phyloP scores from a whole-genome alignment of 192 early-diverging fungal genomes.

The Gaertneriomyces semiglobifer region DNA sequence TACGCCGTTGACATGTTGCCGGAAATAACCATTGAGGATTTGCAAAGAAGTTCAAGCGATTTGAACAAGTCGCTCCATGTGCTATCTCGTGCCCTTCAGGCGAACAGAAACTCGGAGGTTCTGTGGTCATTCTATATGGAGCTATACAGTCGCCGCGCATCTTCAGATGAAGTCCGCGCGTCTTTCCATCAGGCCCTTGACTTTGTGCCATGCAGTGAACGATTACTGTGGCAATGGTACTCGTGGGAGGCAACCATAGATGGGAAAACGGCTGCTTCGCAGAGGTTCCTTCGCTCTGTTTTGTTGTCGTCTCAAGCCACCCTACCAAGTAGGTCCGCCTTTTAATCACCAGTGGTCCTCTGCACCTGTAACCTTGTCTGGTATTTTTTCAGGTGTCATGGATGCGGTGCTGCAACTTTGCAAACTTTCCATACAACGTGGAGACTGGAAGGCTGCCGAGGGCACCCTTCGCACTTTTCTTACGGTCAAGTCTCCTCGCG shows the following conservation, averaged over 20 bases:
- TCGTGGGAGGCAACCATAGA: conserved; percentile 20
- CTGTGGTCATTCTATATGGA: conserved; percentile 36
- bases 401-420: conserved; percentile 13
- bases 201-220: conserved; percentile 8
- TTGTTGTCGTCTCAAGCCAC: neutral
- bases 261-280: conserved; percentile 14
- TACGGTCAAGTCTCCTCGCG: conserved; percentile 2
- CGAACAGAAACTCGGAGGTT: conserved; percentile 18
- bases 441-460: neutral
- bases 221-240: conserved; percentile 31
- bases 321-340: conserved; percentile 1
- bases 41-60: neutral
- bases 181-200: conserved; percentile 26
- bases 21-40: conserved; percentile 13
- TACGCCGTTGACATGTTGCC: conserved; percentile 24
- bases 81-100: conserved; percentile 24
- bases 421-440: conserved; percentile 7
- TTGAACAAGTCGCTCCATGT: conserved; percentile 17
- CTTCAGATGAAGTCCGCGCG: conserved; percentile 14
- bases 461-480: conserved; percentile 4
- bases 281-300: conserved; percentile 9
- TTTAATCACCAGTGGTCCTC: neutral
- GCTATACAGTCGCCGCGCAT: conserved; percentile 13
- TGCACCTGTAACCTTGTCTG: neutral
- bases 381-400: neutral